These are phyloP conservation scores for Eucalyptus leucophloia DNA, from an alignment of 345 rosid genomes.

Conservation along the genomic window DNA sequence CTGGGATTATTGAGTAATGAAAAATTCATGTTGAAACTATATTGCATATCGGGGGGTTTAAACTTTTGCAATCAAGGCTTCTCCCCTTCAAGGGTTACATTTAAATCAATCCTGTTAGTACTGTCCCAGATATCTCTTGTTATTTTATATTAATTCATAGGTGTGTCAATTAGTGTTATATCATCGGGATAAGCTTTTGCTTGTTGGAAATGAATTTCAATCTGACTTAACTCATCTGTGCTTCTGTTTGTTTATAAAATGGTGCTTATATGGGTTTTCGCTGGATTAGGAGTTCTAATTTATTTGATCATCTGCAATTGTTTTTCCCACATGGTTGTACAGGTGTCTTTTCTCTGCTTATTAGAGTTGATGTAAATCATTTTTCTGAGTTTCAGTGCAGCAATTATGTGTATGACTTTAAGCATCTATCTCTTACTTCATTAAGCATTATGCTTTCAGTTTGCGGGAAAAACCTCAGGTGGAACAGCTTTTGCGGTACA, in stretches of 20 bases:
- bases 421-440: background rate
- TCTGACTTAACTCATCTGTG: background rate
- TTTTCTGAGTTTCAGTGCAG: background rate
- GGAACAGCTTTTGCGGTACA: conserved; percentile 64
- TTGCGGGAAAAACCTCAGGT: conserved; percentile 75
- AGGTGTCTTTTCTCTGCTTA: background rate
- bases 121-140: background rate
- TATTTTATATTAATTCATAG: background rate
- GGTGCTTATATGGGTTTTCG: background rate
- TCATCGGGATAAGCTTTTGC: background rate
- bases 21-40: background rate
- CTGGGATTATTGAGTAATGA: background rate
- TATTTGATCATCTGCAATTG: background rate
- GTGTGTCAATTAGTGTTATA: background rate
- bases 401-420: background rate
- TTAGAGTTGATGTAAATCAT: background rate
- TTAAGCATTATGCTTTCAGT: conserved; percentile 12
- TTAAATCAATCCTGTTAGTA: background rate
- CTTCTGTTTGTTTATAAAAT: background rate
- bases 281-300: background rate
- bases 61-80: background rate
- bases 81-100: background rate
- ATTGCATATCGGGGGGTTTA: background rate
- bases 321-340: background rate
- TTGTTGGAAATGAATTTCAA: background rate